Base-by-base conservation (phyloP, 331 rosid species). In the Cydonia oblonga region DNA sequence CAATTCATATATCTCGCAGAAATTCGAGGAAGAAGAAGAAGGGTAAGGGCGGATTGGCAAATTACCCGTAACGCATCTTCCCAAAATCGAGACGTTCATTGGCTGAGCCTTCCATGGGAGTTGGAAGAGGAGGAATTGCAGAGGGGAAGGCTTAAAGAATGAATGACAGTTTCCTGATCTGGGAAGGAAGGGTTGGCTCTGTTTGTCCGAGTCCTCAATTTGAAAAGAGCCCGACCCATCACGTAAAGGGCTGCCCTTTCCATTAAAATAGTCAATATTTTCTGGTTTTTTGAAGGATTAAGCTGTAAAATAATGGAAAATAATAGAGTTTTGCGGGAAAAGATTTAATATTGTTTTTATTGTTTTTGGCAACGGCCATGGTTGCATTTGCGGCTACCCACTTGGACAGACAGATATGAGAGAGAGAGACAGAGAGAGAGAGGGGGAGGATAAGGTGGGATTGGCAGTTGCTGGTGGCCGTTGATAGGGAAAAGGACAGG, bases 21-120 rank as follows among this genome's bases (percentile, higher is more conserved):
- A 57, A 26, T 33, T 40, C 51, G 19, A 8, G 51, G 24, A 9
- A 26, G 66, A 11, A 23, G n/a, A 61, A 19, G 25, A 7, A 52
- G 30, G 10, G 7, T 2, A 20, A 35, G 6, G 8, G 25, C 15
- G 8, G 18, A 10, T 22, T 22, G 61, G 28, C 33, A 7, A 15
- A 16, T n/a, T 82, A 92, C 98, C 98, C 98, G 46, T 76, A 84
- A 13, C 90, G 93, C 96, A 88, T 92, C 90, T 84, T 90, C 87
- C 98, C 98, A 79, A 92, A 92, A 79, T 79, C 86, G 70, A 78
- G 84, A 74, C 98, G 96, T 73, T 88, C 96, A 79, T 78, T 68
- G 72, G 81, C 53, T 62, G 87, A 76, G 84, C 74, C 80, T 82
- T 87, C 98, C 98, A 92, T 89, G 85, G 64, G 82, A 58, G 66